These are phyloP conservation scores for Sporisorium reilianum DNA, from an alignment of 1,284 basidiomycete species.

Conservation along the genomic window DNA sequence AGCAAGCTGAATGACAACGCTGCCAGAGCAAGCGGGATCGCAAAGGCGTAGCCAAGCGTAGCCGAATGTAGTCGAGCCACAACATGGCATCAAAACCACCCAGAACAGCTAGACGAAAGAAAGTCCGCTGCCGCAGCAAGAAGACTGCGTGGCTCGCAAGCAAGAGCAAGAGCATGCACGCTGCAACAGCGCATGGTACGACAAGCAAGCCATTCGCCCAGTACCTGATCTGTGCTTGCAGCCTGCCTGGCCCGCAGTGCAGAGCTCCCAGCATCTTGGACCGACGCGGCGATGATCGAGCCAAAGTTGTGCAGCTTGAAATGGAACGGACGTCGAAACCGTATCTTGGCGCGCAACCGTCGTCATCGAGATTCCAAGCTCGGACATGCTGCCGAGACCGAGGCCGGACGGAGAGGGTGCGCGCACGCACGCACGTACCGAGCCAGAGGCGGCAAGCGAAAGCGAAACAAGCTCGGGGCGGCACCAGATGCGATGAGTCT, in stretches of 20 bases:
- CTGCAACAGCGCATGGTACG: neutral
- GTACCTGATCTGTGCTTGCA: neutral
- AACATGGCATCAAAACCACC: no score
- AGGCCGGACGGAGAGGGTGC: no score
- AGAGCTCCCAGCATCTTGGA: no score
- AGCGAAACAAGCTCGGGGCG: constrained; percentile 15
- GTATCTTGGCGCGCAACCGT: neutral
- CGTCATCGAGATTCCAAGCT: constrained; percentile 11
- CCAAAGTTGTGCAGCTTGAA: constrained; percentile 10
- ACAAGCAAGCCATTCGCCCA: neutral
- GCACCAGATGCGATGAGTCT: constrained; percentile 2
- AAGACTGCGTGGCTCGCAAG: no score
- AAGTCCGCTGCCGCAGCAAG: no score
- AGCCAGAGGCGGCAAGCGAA: neutral
- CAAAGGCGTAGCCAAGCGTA: neutral
- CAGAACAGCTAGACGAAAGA: no score
- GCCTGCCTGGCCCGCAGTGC: neutral
- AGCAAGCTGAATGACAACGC: neutral
- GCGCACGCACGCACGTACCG: neutral
- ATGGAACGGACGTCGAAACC: constrained; percentile 21
- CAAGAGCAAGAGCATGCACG: no score
- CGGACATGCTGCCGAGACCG: constrained; percentile 7
- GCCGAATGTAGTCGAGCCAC: no score
- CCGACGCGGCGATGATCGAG: constrained; percentile 26
- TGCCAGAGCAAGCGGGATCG: neutral